Conservation (phyloP, 257 asterid species). For the Hygrophila difformis region DNA sequence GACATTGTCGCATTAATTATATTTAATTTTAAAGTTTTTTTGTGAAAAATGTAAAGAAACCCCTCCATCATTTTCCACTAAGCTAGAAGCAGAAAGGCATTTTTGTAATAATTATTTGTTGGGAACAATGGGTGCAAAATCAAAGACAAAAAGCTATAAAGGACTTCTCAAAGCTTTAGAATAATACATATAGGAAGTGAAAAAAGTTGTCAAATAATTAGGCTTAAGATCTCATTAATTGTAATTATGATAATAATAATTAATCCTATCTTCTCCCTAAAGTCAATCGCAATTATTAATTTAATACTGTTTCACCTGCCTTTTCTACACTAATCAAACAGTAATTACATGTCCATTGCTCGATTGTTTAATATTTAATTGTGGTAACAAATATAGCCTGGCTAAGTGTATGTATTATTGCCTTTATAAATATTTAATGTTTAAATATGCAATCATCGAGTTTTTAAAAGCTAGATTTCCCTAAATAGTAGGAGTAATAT, state of each 20-base stretch:
- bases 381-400: no score
- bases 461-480: no score
- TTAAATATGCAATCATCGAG: no score
- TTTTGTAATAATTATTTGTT: slow-evolving; percentile 30
- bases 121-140: slow-evolving; percentile 38
- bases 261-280: slow-evolving; percentile 20
- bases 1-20: no score
- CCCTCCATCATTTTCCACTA: slow-evolving; percentile 35
- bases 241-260: no score
- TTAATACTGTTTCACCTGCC: slow-evolving; percentile 1
- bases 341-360: no score
- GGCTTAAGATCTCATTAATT: background rate
- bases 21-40: no score
- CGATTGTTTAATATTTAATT: no score
- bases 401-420: no score
- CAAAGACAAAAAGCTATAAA: slow-evolving; percentile 41
- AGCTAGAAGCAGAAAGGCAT: slow-evolving; percentile 22
- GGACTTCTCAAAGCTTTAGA: slow-evolving; percentile 14
- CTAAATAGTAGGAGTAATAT: no score
- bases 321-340: background rate
- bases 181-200: slow-evolving; percentile 16
- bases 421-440: no score
- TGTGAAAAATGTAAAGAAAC: slow-evolving; percentile 36
- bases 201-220: background rate
- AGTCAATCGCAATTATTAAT: slow-evolving; percentile 14